Evolutionary conservation across 805 yeast species (phyloP), one percentile per base, ranked within the genome.

Genomic region (Metschnikowia gelsemii): DNA sequence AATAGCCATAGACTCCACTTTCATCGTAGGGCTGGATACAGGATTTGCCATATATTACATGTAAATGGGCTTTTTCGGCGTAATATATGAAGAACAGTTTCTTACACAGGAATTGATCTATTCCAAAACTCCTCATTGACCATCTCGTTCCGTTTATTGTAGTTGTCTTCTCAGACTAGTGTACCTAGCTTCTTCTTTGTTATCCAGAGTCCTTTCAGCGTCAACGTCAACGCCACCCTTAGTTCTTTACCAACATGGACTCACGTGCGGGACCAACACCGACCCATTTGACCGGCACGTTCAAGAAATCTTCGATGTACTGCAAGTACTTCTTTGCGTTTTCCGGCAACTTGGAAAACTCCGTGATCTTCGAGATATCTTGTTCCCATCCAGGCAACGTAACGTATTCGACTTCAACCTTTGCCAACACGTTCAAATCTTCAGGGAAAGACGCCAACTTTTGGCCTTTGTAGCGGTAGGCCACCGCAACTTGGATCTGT

Each of bases 231-330:
- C 13, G 9, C 21, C n/a, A 32, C 26, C 16, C 13, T 20, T 24
- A 14, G 2, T 19, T 26, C 63, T 80, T 83, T 54, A 79, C 80
- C 55, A 89, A 75, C 96, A 89, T 90, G 26, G 90, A 81, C 43
- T 85, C 95, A 72, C 98, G 86, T 40, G 88, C 96, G 50, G 99
- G 97, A 49, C 99, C 99, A 43, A 96, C 93, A 62, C 99, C 99
- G 48, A 93, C 93, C 97, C 97, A 93, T 64, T 84, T 85, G 50
- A 93, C 77, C 42, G 95, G 96, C 44, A 87, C 91, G 35, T 76
- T 75, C 48, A 90, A 73, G 59, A 76, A 90, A 50, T 88, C 83
- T 69, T 89, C 98, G 58, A 93, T 91, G 64, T 67, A 93, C 53
- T 77, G 73, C 66, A 93, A 75, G 68, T 93, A 93, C 51, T 77